Evolutionary conservation across 2,329 filamentous ascomycete genomes (phyloP).

Genomic region (Boeremia lycopersici): DNA sequence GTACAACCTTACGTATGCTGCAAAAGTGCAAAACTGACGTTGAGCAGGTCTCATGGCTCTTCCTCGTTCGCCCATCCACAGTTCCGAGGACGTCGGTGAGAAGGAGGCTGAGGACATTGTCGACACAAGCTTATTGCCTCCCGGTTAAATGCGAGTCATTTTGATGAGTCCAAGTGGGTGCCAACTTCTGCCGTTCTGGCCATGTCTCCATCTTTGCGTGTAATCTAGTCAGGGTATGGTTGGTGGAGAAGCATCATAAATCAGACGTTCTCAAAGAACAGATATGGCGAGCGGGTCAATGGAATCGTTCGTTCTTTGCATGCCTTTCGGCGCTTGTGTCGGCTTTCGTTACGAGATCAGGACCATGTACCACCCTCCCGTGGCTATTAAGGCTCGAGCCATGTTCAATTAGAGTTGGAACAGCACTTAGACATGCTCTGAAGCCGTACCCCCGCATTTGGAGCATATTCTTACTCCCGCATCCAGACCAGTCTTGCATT

Average conservation of each 20-base stretch:
- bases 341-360: background rate
- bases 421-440: background rate
- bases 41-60: constrained; percentile 84
- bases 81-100: constrained; percentile 71
- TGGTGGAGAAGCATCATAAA: constrained; percentile 3
- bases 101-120: constrained; percentile 96
- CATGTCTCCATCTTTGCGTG: constrained; percentile 16
- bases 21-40: constrained; percentile 19
- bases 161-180: background rate
- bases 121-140: constrained; percentile 90
- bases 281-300: constrained; percentile 3
- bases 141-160: constrained; percentile 65
- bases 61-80: constrained; percentile 86
- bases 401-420: background rate
- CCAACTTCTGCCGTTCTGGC: background rate
- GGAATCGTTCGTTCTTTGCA: constrained; percentile 4
- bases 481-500: too few relatives aligned
- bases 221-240: constrained; percentile 17
- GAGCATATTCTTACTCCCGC: too few relatives aligned
- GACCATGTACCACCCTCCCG: background rate
- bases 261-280: background rate
- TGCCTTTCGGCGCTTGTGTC: background rate
- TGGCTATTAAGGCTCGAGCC: background rate
- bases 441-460: too few relatives aligned
- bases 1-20: constrained; percentile 23